Evolutionary conservation across 768 basidiomycete genomes (phyloP).

Genomic region (Leccinum subtestaceum): DNA sequence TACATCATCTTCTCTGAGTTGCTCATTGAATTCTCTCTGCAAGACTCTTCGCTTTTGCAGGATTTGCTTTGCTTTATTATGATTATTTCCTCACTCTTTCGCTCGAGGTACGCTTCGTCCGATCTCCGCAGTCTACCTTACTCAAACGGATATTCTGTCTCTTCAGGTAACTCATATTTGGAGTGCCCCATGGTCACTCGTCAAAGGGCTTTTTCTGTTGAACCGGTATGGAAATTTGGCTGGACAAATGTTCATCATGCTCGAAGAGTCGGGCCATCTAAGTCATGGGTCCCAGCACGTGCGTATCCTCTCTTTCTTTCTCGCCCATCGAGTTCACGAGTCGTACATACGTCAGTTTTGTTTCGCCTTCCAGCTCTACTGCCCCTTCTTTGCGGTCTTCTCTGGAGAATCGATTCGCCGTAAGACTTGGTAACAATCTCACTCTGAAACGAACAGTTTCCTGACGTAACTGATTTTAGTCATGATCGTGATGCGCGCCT

Average conservation of each 20-base stretch:
- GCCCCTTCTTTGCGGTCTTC: constrained; percentile 3
- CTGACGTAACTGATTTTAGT: constrained; percentile 9
- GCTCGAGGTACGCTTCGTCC: constrained; percentile 21
- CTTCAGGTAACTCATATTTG: constrained; percentile 19
- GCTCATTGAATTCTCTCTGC: background rate
- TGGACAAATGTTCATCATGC: constrained; percentile 18
- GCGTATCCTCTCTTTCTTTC: background rate
- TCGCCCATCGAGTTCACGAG: background rate
- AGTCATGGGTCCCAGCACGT: constrained; percentile 15
- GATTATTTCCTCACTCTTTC: constrained; percentile 27
- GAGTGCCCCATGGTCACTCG: constrained; percentile 11
- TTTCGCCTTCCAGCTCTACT: background rate
- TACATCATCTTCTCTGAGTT: background rate
- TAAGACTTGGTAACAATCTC: constrained; percentile 6
- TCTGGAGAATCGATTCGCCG: constrained; percentile 24
- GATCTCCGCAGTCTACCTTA: background rate
- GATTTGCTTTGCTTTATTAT: constrained; percentile 23
- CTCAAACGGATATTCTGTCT: background rate
- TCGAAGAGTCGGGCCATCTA: constrained; percentile 25
- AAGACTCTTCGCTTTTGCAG: constrained; percentile 16
- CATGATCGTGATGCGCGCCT: constrained; percentile 23
- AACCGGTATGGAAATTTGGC: constrained; percentile 19
- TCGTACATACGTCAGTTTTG: constrained; percentile 16
- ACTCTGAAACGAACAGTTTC: background rate
- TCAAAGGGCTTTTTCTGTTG: constrained; percentile 15